Percentiles rank a stretch among this genome's conserved stretches.
Evolutionary conservation across 1,139 yeast genomes (phyloP).

Genomic region (Pneumocystis oryctolagi): DNA sequence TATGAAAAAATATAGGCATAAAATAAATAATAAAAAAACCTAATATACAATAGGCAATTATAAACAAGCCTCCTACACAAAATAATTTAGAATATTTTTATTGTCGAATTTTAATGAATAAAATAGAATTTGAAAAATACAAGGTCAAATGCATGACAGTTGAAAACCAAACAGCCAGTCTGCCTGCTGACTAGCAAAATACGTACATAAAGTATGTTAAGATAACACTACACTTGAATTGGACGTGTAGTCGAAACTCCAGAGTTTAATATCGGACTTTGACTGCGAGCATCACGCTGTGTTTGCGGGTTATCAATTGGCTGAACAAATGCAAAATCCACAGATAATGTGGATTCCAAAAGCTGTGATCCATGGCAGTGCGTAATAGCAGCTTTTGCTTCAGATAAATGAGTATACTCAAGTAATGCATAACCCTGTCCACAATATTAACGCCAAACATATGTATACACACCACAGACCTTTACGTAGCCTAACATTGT

Average conservation of each 20-base stretch:
- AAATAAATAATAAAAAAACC: slow-evolving; percentile 9
- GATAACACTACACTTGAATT: slow-evolving; percentile 15
- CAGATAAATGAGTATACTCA: slow-evolving; percentile 25
- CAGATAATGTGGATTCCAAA: slow-evolving; percentile 24
- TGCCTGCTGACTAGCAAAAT: not conserved
- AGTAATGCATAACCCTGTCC: slow-evolving; percentile 29
- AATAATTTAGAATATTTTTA: no score
- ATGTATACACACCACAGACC: not conserved
- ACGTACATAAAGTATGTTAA: not conserved
- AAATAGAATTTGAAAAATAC: not conserved
- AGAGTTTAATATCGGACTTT: not conserved
- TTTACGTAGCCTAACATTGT: not conserved
- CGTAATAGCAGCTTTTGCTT: slow-evolving; percentile 26
- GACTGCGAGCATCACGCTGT: slow-evolving; percentile 8
- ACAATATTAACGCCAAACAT: not conserved
- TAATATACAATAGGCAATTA: no score
- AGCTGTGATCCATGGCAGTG: slow-evolving; percentile 24
- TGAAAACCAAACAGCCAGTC: not conserved
- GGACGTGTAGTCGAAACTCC: slow-evolving; percentile 4
- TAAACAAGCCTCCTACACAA: no score
- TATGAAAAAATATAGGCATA: slow-evolving; percentile 36
- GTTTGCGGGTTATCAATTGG: slow-evolving; percentile 11
- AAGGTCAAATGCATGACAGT: not conserved
- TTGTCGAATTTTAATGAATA: slow-evolving; percentile 1
- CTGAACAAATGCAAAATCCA: slow-evolving; percentile 30